Conservation (phyloP, 345 rosid genomes). For the Cardamine occulta region DNA sequence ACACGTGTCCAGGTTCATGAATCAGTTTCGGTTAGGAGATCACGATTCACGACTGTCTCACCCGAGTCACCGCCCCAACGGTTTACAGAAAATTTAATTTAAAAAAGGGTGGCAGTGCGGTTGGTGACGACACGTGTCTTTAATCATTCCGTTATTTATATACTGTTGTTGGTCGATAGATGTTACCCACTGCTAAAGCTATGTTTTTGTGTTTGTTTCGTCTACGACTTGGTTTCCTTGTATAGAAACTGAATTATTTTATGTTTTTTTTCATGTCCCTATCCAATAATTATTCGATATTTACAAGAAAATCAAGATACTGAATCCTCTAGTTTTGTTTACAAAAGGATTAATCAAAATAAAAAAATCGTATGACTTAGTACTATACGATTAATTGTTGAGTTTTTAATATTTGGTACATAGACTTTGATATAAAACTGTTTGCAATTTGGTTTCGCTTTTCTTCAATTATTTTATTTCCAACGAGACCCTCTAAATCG, state of each 20-base stretch:
- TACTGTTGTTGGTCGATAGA: conserved; percentile 10
- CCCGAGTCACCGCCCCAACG: conserved; percentile 41
- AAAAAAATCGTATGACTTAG: background rate
- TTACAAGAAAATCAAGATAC: background rate
- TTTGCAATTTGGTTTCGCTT: too few species aligned
- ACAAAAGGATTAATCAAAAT: background rate
- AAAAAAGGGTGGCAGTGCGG: background rate
- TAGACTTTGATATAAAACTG: too few species aligned
- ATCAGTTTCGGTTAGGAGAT: conserved; percentile 35
- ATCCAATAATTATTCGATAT: background rate
- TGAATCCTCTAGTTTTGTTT: background rate
- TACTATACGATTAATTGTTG: background rate
- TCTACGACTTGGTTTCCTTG: conserved; percentile 38
- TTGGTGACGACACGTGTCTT: conserved; percentile 40
- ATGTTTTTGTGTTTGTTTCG: conserved; percentile 31
- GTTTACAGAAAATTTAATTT: conserved; percentile 10
- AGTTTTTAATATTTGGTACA: too few species aligned
- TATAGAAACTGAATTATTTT: conserved; percentile 19
- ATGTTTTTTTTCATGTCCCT: background rate
- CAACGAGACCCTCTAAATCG: too few species aligned
- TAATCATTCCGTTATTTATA: conserved; percentile 14
- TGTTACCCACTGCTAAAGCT: conserved; percentile 4
- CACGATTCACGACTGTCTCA: conserved; percentile 38
- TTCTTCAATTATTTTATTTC: background rate
- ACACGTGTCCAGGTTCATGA: conserved; percentile 37